Base-by-base conservation (phyloP, 176 grass and related monocot species). In the Oryza officinalis region DNA sequence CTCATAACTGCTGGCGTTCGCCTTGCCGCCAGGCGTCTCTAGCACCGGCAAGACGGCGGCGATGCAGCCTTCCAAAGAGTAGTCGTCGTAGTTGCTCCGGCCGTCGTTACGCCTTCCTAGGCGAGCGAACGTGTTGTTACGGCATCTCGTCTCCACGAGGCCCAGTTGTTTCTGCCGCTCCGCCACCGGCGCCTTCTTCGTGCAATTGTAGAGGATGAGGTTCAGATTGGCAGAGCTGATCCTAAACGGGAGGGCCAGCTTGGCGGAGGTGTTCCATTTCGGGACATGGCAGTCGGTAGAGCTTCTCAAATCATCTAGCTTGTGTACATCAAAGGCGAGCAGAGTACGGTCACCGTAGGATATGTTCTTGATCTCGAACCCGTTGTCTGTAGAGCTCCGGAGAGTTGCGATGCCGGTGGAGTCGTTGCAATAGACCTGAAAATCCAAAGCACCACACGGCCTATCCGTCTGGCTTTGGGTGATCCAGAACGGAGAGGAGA, bases 401-500 rank as follows among this genome's bases (percentile, higher is more conserved):
- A 67, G 40, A 14, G 20, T 4, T 6, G 5, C 25, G 2, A 27
- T 14, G 17, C 11, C 44, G n/a, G 22, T 23, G 54, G 57, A 61
- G 40, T 8, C 0, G 0, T 4, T 0, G 63, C 77, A 79, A 1
- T 10, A 3, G 40, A 79, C 61, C 27, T 2, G 14, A 1, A 4
- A 79, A 7, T 47, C 40, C 1, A 4, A 1, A 18, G 25, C 1
- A 1, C 37, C 60, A 22, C 77, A 79, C 0, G 57, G 25, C 18
- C 0, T 13, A 10, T 11, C 26, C 63, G 8, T 8, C 3, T 79
- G 5, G 13, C 0, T 0, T 0, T 27, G 7, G 0, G 14, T 0
- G 17, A 81, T 8, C 79, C 79, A 81, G 30, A 81, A 81, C 8
- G 78, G 78, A 0, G 5, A 10, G 45, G 78, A 69, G 27, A 81